phyloP scores from a whole-genome alignment of 2,329 filamentous ascomycete genomes.

The Fusarium clavum region DNA sequence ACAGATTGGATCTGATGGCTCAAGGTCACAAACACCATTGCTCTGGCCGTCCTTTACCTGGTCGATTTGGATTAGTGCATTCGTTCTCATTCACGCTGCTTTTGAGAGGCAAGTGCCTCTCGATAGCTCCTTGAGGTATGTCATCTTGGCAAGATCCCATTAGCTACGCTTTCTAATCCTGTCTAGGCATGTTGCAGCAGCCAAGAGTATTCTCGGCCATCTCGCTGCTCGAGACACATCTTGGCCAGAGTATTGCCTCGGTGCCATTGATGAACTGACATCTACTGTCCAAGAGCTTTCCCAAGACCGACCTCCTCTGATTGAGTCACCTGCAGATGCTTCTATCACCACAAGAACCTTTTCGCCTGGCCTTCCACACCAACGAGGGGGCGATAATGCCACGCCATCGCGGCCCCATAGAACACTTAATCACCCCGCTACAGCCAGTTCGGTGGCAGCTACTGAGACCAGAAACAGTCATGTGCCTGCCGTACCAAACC shows the following conservation, averaged over 20 bases:
- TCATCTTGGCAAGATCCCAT: rapidly evolving
- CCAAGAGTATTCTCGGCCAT: conserved; percentile 46
- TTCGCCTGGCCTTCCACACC: background rate
- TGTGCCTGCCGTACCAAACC: background rate
- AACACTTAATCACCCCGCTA: background rate
- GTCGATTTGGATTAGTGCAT: conserved; percentile 65
- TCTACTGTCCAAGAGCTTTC: conserved; percentile 47
- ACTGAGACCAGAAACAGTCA: background rate
- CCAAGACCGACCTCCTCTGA: conserved; percentile 7
- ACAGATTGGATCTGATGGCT: conserved; percentile 6
- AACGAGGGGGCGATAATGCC: background rate
- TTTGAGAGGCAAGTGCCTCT: conserved; percentile 58
- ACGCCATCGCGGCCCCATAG: conserved; percentile 13
- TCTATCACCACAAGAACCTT: conserved; percentile 16
- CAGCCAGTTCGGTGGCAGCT: background rate
- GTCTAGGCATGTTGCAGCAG: conserved; percentile 46
- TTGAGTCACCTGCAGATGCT: conserved; percentile 29
- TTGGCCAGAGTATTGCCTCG: conserved; percentile 51
- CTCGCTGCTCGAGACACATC: conserved; percentile 48
- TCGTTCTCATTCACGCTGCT: conserved; percentile 63
- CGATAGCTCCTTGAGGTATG: conserved; percentile 54
- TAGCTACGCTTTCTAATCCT: background rate
- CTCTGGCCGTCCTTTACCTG: conserved; percentile 65
- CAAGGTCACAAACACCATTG: conserved; percentile 47
- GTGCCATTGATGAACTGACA: conserved; percentile 49